Evolutionary conservation across 371 early-diverging fungal genomes (phyloP).

Genomic region (Mucor piriformis): DNA sequence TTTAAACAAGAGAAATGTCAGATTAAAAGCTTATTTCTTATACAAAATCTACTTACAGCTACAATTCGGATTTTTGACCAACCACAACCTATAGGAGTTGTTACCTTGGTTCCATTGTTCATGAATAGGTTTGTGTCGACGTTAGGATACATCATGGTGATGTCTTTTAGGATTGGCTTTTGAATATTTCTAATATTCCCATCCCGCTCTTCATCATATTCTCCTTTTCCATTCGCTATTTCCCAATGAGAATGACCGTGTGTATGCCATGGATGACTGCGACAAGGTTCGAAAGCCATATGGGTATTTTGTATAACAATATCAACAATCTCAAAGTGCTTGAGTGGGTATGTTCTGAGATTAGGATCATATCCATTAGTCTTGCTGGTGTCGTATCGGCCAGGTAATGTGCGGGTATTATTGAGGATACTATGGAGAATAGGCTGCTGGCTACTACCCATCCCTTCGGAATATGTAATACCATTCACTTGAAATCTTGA

Average conservation of each 20-base stretch:
- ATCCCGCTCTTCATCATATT: conserved; percentile 37
- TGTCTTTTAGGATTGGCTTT: conserved; percentile 35
- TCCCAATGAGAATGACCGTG: conserved; percentile 54
- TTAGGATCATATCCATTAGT: conserved; percentile 31
- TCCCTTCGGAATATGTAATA: conserved; percentile 25
- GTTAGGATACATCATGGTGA: conserved; percentile 40
- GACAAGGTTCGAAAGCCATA: conserved; percentile 33
- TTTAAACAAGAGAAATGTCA: not conserved
- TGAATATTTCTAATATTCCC: conserved; percentile 26
- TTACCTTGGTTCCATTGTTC: conserved; percentile 4
- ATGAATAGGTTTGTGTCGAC: conserved; percentile 17
- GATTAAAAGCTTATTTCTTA: not conserved
- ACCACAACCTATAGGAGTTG: conserved; percentile 37
- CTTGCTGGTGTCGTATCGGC: not conserved
- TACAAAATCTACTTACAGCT: conserved; percentile 33
- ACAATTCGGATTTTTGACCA: conserved; percentile 47
- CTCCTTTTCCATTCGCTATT: conserved; percentile 47
- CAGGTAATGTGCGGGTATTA: conserved; percentile 12
- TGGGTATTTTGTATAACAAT: conserved; percentile 43
- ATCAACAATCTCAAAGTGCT: conserved; percentile 40
- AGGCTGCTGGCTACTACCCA: not conserved
- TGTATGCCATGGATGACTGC: conserved; percentile 54
- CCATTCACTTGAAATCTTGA: conserved; percentile 39
- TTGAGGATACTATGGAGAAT: conserved; percentile 19
- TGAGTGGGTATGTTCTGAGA: conserved; percentile 44